A percentile compares a stretch with the other conserved stretches of the same genome.
Evolutionary conservation across 202 grass and related monocot genomes (phyloP).

Genomic region (Schoenoplectus tabernaemontani): DNA sequence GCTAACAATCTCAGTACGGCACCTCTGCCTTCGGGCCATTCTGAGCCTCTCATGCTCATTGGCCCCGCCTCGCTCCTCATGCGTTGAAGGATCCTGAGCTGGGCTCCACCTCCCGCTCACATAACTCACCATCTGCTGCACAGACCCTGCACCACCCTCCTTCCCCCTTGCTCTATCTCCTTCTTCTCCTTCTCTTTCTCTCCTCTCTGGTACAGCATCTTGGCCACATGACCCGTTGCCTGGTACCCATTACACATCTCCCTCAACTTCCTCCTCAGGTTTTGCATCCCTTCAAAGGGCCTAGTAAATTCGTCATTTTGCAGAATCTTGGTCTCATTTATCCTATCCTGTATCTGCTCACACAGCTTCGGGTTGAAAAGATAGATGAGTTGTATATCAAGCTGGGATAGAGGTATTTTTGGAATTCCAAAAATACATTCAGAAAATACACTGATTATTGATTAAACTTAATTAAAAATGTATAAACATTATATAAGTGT

Average conservation of each 20-base stretch:
- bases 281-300: constrained; percentile 78
- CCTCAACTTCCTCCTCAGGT: constrained; percentile 53
- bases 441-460: too few relatives aligned
- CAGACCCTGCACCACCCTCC: not conserved
- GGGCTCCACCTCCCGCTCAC: constrained; percentile 76
- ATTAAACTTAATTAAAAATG: too few relatives aligned
- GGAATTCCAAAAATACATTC: too few relatives aligned
- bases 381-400: too few relatives aligned
- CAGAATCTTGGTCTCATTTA: constrained; percentile 56
- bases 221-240: constrained; percentile 74
- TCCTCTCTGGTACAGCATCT: constrained; percentile 64
- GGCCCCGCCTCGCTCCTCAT: constrained; percentile 30
- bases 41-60: constrained; percentile 54
- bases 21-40: constrained; percentile 51
- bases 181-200: constrained; percentile 24
- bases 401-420: too few relatives aligned
- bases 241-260: constrained; percentile 86
- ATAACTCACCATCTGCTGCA: constrained; percentile 51
- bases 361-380: constrained; percentile 90
- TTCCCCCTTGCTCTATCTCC: constrained; percentile 8
- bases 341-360: constrained; percentile 68
- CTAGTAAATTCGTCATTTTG: constrained; percentile 60
- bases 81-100: constrained; percentile 47
- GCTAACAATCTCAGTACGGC: constrained; percentile 64
- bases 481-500: too few relatives aligned